These are phyloP conservation scores for Agrostemma githago DNA, from an alignment of 148 eudicot genomes.

Conservation along the genomic window DNA sequence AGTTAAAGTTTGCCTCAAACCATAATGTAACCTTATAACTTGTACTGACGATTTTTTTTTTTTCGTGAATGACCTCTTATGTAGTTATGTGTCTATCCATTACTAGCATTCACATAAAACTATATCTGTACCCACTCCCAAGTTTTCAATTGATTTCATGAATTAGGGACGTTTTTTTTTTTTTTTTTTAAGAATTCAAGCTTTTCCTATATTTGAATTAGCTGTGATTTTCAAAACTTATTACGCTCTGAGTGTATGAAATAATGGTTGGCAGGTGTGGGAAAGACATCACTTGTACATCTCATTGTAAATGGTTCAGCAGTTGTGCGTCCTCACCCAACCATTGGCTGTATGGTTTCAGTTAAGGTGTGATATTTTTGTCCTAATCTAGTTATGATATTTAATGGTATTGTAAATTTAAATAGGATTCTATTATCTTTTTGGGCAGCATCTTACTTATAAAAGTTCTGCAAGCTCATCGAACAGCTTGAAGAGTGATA, in stretches of 20 bases:
- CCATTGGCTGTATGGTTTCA: conserved; percentile 65
- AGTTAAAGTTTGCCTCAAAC: background rate
- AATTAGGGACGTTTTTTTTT: background rate
- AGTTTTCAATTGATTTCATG: background rate
- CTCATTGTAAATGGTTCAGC: conserved; percentile 75
- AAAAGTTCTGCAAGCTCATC: conserved; percentile 68
- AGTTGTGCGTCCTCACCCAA: conserved; percentile 54
- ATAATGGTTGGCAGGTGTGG: conserved; percentile 55
- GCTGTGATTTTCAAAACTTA: background rate
- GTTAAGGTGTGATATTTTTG: conserved; percentile 44
- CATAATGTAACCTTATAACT: background rate
- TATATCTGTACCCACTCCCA: background rate
- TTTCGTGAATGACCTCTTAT: too few species aligned
- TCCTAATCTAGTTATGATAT: background rate
- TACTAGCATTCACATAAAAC: background rate
- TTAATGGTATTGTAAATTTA: background rate
- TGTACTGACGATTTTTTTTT: background rate
- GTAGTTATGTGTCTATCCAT: background rate
- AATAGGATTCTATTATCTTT: conserved; percentile 8
- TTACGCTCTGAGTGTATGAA: background rate
- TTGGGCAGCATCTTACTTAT: conserved; percentile 58
- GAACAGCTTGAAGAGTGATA: conserved; percentile 52
- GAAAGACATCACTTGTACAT: conserved; percentile 75
- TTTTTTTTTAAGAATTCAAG: background rate
- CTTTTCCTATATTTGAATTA: background rate